Percentiles rank a stretch among this genome's conserved stretches.
phyloP scores from a whole-genome alignment of 345 rosid species.

The Heritiera fomes region DNA sequence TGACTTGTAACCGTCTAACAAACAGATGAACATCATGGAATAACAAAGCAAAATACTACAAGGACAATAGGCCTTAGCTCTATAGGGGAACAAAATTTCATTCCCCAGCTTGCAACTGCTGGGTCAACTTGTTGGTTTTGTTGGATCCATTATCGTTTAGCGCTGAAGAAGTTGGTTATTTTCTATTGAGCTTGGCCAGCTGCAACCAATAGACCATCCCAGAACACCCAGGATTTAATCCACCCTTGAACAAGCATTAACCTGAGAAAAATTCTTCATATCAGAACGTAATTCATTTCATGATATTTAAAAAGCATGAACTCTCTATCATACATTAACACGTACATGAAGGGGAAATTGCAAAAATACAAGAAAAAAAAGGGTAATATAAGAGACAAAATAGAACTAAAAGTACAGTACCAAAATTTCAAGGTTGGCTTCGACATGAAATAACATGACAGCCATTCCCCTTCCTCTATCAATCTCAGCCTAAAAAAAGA shows the following conservation, averaged over 20 bases:
- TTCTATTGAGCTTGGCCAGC: slow-evolving; percentile 69
- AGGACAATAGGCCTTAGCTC: slow-evolving; percentile 27
- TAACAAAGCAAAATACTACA: slow-evolving; percentile 24
- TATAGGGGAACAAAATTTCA: slow-evolving; percentile 52
- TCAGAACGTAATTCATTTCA: slow-evolving; percentile 13
- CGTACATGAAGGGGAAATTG: not conserved
- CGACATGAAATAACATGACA: slow-evolving; percentile 85
- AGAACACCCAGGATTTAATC: slow-evolving; percentile 83
- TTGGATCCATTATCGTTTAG: slow-evolving; percentile 30
- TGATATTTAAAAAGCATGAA: not conserved
- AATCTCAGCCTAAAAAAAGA: slow-evolving; percentile 64
- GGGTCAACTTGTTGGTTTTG: slow-evolving; percentile 27
- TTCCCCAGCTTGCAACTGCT: slow-evolving; percentile 40
- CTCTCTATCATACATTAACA: not conserved
- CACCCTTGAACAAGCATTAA: slow-evolving; percentile 68
- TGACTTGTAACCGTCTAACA: slow-evolving; percentile 27
- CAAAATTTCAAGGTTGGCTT: slow-evolving; percentile 71
- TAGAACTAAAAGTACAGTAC: slow-evolving; percentile 34
- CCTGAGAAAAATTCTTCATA: slow-evolving; percentile 36
- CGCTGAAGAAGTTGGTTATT: slow-evolving; percentile 59
- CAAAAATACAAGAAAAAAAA: not conserved
- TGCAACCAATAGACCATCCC: slow-evolving; percentile 95
- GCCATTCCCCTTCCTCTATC: slow-evolving; percentile 92
- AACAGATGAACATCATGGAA: slow-evolving; percentile 30
- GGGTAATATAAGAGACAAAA: no score